Base-by-base conservation (phyloP, 805 yeast genomes). In the Candida sakaeoensis region DNA sequence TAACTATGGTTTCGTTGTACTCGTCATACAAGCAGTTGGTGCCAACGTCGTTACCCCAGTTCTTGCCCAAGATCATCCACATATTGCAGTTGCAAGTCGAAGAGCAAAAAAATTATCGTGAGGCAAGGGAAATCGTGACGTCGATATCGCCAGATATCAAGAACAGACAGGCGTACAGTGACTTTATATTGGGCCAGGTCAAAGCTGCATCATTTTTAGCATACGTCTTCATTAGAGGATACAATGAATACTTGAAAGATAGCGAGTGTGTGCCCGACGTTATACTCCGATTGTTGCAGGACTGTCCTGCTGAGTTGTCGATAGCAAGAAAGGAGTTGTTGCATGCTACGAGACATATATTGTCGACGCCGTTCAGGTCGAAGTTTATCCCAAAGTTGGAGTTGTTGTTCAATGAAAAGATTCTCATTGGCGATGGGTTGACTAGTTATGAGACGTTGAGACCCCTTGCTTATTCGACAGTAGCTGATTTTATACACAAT, bases 121-220 rank as follows among this genome's bases (percentile, higher is more conserved):
- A 58, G 40, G 58, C 60, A 41, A 79, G 82, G 1, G 72, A 75
- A 36, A 66, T 77, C 23, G 79, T 79, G 39, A 82, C 89, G 0
- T 75, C 86, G 0, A 83, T 90, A 17, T 76, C 95, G 3, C 82
- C 90, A 1, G 74, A 75, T 5, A 83, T 93, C 47, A 77, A 74
- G 41, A 87, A 89, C 53, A 74, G 96, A 48, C 68, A 79, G 8
- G 82, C 85, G 0, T 93, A 82, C 61, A 85, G 93, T 44, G 98
- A 93, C 52, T 87, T 93, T 52, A 80, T 91, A 12, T 65, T 87
- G 19, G 89, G 96, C 19, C 99, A 93, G 61, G 96, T 95, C 29
- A 93, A 93, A 58, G 95, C 97, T 1, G 91, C 96, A 30, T 88
- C 96, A 0, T 91, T 93, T 51, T 65, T 93, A 52, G 98, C 98